Conservation (phyloP, 768 basidiomycete species). For the Polyporus arcularius region DNA sequence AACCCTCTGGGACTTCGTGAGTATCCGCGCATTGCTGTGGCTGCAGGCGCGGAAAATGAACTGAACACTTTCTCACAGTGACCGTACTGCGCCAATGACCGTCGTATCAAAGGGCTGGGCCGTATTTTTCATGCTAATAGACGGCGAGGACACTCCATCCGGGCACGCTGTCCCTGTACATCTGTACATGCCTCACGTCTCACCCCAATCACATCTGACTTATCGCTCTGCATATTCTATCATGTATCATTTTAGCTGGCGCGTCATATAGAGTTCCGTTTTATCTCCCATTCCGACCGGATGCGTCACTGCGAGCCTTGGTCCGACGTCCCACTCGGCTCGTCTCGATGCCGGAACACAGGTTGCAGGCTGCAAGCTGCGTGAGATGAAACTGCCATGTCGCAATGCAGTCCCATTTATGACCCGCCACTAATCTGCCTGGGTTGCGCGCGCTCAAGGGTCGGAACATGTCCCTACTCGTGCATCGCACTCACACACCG, state of each 20-base stretch:
- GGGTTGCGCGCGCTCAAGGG: not conserved
- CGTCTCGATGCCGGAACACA: not conserved
- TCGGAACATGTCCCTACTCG: not conserved
- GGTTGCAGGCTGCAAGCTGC: not conserved
- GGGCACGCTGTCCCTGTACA: slow-evolving; percentile 11
- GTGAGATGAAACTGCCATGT: not conserved
- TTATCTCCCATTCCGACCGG: not conserved
- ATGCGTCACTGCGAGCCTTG: not conserved
- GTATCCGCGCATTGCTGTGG: slow-evolving; percentile 3
- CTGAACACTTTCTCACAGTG: slow-evolving; percentile 5
- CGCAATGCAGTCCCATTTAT: not conserved
- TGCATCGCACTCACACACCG: slow-evolving; percentile 12
- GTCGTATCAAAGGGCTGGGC: not conserved
- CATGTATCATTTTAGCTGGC: not conserved
- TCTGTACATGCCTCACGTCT: not conserved
- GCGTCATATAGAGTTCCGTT: slow-evolving; percentile 1
- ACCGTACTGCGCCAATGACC: not conserved
- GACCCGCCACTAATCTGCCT: not conserved
- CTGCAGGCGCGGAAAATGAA: not conserved
- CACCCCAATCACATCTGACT: slow-evolving; percentile 8
- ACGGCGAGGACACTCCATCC: slow-evolving; percentile 11
- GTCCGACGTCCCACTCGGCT: not conserved
- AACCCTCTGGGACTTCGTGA: slow-evolving; percentile 35
- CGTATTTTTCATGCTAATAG: slow-evolving; percentile 10
- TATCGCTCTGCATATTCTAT: slow-evolving; percentile 11